Conservation (phyloP, 768 basidiomycete genomes). For the Suillus bovinus region DNA sequence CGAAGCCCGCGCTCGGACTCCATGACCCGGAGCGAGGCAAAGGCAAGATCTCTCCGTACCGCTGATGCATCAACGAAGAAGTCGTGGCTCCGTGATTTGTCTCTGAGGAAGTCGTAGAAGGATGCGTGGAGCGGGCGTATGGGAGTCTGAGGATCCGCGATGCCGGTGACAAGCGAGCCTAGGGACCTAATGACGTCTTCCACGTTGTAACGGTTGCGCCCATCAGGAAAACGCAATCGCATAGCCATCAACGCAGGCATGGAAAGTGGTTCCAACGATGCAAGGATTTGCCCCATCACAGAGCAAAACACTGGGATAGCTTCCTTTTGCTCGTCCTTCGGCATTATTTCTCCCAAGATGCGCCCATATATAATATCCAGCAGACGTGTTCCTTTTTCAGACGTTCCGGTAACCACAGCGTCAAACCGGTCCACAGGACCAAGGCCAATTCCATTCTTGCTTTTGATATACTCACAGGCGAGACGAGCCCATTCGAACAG, state of each 20-base stretch:
- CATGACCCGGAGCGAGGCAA: conserved; percentile 28
- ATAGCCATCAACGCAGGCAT: neutral
- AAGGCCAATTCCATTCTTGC: neutral
- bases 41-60: conserved; percentile 10
- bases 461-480: conserved; percentile 14
- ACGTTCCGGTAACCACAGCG: neutral
- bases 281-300: conserved; percentile 8
- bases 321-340: neutral
- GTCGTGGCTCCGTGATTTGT: conserved; percentile 11
- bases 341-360: conserved; percentile 3
- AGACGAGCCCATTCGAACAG: conserved; percentile 12
- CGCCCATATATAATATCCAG: conserved; percentile 9
- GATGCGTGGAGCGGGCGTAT: conserved; percentile 27
- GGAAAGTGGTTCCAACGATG: conserved; percentile 7
- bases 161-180: conserved; percentile 10
- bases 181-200: neutral
- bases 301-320: conserved; percentile 1
- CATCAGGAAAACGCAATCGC: neutral
- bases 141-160: neutral
- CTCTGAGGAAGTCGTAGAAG: conserved; percentile 27
- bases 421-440: neutral
- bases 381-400: neutral
- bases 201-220: no score
- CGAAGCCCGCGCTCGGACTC: conserved; percentile 14
- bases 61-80: conserved; percentile 14